These are phyloP conservation scores for Fraxinus quadrangulata DNA, from an alignment of 257 asterid species.

Conservation along the genomic window DNA sequence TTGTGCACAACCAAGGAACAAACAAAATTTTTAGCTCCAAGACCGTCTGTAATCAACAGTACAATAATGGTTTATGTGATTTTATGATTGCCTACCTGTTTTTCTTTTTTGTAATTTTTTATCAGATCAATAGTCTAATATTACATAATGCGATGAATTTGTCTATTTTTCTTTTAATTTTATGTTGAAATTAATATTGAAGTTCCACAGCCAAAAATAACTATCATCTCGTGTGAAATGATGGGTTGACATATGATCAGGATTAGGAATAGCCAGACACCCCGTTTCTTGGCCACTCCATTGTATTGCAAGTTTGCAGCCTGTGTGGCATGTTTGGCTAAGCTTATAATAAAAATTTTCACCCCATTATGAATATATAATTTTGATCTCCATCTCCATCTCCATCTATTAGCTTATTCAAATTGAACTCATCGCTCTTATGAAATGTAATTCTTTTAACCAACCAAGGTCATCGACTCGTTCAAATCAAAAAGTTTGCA, in stretches of 20 bases:
- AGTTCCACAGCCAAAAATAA: neutral
- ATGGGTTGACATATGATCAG: neutral
- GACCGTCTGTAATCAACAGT: conserved; percentile 24
- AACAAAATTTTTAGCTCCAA: conserved; percentile 14
- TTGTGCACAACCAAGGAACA: conserved; percentile 8
- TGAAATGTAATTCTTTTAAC: too few species aligned
- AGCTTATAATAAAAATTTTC: neutral
- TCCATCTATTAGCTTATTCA: too few species aligned
- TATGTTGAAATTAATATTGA: neutral
- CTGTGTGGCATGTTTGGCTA: neutral
- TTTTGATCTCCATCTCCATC: too few species aligned
- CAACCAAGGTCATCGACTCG: too few species aligned
- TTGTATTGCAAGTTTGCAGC: neutral
- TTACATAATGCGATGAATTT: neutral
- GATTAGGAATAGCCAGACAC: neutral
- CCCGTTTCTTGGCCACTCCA: neutral
- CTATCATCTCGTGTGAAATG: neutral
- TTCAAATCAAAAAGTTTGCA: too few species aligned
- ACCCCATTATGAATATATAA: too few species aligned
- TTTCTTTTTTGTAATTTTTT: neutral
- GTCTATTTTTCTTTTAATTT: neutral
- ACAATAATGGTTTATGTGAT: neutral
- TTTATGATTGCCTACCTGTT: neutral
- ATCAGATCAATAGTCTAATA: neutral
- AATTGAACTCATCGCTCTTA: too few species aligned